Base-by-base conservation (phyloP, 495 filamentous ascomycete genomes). In the Xylaria curta region DNA sequence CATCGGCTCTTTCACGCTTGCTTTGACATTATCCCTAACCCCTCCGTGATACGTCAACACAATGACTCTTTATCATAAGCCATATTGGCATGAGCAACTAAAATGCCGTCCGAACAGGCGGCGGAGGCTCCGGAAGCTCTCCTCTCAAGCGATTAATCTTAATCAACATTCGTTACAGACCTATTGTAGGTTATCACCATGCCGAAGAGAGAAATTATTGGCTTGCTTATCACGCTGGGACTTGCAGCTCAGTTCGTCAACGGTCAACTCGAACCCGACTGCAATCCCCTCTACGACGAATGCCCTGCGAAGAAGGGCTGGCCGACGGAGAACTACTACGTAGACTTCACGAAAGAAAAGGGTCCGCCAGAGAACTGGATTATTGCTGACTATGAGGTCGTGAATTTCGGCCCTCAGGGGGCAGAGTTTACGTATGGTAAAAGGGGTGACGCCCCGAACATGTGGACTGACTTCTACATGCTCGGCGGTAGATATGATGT, bases 401-500 rank as follows among this genome's bases (percentile, higher is more conserved):
- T 76, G 71, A 87, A 86, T 67, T 86, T 82, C 58, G 79, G 79
- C 60, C 73, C 85, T 49, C 70, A 86, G 26, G 94, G 95, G 42
- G 93, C 88, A 63, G 86, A 86, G 21, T 95, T 97, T 81, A 91
- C 90, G 21, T 90, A 97, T 70, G 82, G 86, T 63, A 88, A 92
- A 75, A 83, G 89, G 68, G 91, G 89, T 4, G 91, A 98, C 77
- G 89, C 92, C 1, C 95, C 95, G 28, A 90, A 92, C 72, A 87
- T 98, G 73, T 86, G 85, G 75, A 82, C 78, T 73, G 87, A 86
- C 70, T 89, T 90, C 76, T 94, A 92, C 80, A 91, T 96, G 77
- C 91, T 95, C 84, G 94, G 91, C 79, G 93, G 93, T 65, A 87
- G 90, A 69, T 87, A 94, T 61, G 89, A 92, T 69, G 85, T 91